Evolutionary conservation across 345 rosid genomes (phyloP), one percentile per base, ranked within the genome.

Genomic region (Anacardium occidentale): DNA sequence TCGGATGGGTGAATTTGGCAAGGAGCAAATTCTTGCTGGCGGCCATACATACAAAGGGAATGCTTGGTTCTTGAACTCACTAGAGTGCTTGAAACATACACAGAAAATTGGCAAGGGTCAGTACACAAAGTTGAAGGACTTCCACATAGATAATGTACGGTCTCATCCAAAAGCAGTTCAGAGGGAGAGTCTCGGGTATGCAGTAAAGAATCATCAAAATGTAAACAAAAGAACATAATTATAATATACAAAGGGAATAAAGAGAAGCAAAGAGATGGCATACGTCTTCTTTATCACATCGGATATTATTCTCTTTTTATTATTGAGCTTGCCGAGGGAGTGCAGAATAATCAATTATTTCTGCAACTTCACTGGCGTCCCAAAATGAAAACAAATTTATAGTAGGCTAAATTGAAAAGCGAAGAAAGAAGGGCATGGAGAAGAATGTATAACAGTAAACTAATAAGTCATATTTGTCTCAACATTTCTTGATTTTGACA

Each of bases 401-500:
- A n/a, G n/a, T n/a, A 29, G 32, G 3, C 32, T 29, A 29, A 29
- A 29, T 29, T 29, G 32, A 40, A 20, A 37, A 20, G 25, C 18
- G 1, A 0, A 34, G 10, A 54, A 37, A 25, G 5, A n/a, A 9
- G 17, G n/a, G 5, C 7, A 15, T 21, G 0, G 47, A 48, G 24
- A 20, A 10, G 24, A 52, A 6, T 20, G 17, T 70, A 24, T 26
- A 66, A 18, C 3, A 78, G 58, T 40, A 29, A 70, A 58, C 34
- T 24, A 68, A 59, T 14, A 47, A 47, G 40, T 26, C 61, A 74
- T 53, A 64, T 78, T 62, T 63, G 76, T 69, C 71, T 65, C 68
- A 13, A 68, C 71, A 58, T 71, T 78, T 68, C 76, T 72, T 75
- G 63, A 37, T 37, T 57, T 80, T 64, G 83, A 75, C 81, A 74